Evolutionary conservation across 208 protist genomes (phyloP).

Genomic region (Herpetomonas muscarum): DNA sequence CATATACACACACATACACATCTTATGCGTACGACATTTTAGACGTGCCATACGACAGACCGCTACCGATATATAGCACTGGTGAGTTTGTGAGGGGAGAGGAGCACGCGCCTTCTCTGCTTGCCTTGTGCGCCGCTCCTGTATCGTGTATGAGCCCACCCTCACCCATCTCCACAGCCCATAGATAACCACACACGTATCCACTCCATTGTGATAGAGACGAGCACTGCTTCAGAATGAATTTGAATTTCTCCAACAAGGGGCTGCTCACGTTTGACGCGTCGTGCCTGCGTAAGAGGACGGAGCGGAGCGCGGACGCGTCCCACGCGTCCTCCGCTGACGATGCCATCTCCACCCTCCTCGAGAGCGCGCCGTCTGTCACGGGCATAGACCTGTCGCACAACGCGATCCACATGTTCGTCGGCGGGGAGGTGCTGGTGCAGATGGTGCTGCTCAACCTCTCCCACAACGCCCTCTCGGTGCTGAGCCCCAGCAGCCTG

Average conservation of each 20-base stretch:
- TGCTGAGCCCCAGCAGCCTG: slow-evolving; percentile 32
- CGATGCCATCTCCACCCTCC: slow-evolving; percentile 1
- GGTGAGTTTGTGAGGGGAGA: no score
- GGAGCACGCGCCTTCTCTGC: no score
- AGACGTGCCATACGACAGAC: no score
- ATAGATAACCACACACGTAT: no score
- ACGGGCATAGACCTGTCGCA: slow-evolving; percentile 56
- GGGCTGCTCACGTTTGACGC: slow-evolving; percentile 74
- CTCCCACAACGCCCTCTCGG: slow-evolving; percentile 57
- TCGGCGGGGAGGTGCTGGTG: slow-evolving; percentile 39
- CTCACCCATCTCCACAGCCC: no score
- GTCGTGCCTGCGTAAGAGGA: slow-evolving; percentile 11
- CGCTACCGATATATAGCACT: no score
- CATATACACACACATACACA: not conserved
- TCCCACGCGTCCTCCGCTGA: not conserved
- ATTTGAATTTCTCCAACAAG: slow-evolving; percentile 64
- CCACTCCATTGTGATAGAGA: no score
- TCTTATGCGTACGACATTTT: no score
- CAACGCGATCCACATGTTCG: slow-evolving; percentile 68
- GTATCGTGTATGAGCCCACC: no score
- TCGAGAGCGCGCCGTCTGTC: slow-evolving; percentile 19
- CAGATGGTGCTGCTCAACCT: slow-evolving; percentile 53
- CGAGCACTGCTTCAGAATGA: slow-evolving; percentile 26
- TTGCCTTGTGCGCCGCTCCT: no score
- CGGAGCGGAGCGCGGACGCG: slow-evolving; percentile 1